Evolutionary conservation across 148 eudicot species (phyloP).

Genomic region (Chenopodium album): DNA sequence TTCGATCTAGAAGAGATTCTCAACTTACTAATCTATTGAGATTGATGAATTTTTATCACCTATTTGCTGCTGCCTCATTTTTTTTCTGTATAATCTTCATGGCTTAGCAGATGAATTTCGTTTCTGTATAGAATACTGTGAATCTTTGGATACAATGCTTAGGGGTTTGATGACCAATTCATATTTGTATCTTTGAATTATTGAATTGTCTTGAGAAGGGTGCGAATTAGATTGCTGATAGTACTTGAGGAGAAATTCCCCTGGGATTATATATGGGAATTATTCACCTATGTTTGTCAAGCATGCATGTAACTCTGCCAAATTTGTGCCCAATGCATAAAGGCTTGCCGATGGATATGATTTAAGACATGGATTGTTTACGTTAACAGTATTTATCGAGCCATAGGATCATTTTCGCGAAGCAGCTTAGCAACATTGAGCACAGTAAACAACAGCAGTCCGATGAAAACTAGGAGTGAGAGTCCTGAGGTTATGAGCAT

Average conservation of each 20-base stretch:
- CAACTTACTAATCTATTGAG: not conserved
- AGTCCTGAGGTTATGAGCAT: conserved; percentile 47
- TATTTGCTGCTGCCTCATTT: not conserved
- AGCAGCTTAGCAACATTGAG: conserved; percentile 44
- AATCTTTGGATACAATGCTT: no score
- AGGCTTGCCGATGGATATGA: no score
- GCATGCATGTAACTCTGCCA: not conserved
- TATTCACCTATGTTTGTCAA: not conserved
- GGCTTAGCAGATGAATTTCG: not conserved
- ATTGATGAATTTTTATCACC: not conserved
- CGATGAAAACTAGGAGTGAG: conserved; percentile 56
- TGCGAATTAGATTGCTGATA: not conserved
- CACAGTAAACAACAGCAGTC: conserved; percentile 47
- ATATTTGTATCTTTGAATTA: no score
- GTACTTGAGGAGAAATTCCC: not conserved
- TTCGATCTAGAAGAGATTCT: not conserved
- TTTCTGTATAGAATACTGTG: not conserved
- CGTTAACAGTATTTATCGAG: not conserved
- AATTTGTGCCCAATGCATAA: no score
- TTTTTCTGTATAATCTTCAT: not conserved
- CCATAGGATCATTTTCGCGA: conserved; percentile 41
- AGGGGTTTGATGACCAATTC: not conserved
- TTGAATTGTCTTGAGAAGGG: not conserved
- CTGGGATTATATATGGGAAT: not conserved
- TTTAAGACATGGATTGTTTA: no score